Base-by-base conservation (phyloP, 2,329 filamentous ascomycete species). In the Cytospora piceicola region DNA sequence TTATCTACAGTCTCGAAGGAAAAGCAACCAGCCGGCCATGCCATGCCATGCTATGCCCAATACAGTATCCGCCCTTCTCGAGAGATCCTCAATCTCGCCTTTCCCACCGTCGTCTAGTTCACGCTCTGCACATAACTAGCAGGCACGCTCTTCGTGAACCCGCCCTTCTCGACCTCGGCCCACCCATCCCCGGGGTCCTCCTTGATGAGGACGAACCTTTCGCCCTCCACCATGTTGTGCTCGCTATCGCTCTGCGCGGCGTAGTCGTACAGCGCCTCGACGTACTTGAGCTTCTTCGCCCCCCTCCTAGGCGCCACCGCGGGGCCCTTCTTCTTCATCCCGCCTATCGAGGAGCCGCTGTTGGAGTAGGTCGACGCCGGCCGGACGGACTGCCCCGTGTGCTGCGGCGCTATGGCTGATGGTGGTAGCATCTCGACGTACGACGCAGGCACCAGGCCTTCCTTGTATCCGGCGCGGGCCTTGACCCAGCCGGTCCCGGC, bases 91-190 rank as follows among this genome's bases (percentile, higher is more conserved):
- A 12, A 15, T 36, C 34, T 36, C 6, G 15, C 34, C 34, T 36
- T 15, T 5, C 17, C 39, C 49, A 14, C 36, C 12, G 17, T 12
- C 3, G 56, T 72, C 78, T 81, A 90, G 59, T 49, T 49, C 46
- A 92, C 87, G 73, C 90, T 86, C 78, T 93, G 90, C 67, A 98
- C 86, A 80, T 98, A 99, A 77, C 93, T 96, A 46, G 94, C 94
- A 55, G 95, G 95, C 62, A 99, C 95, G 76, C 93, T 97, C 74
- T 89, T 94, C 58, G 89, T 92, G 51, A 88, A 82, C 1, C 94
- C 94, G 22, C 92, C 93, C 77, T 92, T 93, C 80, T 98, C 95
- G 22, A 99, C 95, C 80, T 98, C 95, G 32, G 90, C 92, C 95
- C 95, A 99, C 0, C 95, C 95, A 79, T 98, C 95, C 1, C 95